Percentiles rank a stretch among this genome's conserved stretches.
These are phyloP conservation scores for Mycosphaerella sp. DNA, from an alignment of 2,329 filamentous ascomycete species.

Conservation along the genomic window DNA sequence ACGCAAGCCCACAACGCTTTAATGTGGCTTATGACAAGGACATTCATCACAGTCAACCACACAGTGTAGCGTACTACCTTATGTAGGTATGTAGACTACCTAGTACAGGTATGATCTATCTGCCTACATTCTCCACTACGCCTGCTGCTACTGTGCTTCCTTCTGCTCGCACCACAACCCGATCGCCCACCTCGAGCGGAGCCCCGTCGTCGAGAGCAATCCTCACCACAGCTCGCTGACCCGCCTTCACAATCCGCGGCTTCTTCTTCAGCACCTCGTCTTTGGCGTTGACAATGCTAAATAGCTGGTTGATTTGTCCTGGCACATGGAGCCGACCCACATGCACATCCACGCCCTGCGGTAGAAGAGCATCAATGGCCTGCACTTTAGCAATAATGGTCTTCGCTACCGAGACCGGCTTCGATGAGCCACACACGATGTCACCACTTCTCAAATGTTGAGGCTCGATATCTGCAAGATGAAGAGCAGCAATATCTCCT, in stretches of 20 bases:
- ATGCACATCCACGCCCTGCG: conserved; percentile 84
- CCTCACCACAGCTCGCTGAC: conserved; percentile 71
- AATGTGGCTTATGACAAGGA: background rate
- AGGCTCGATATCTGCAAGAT: conserved; percentile 72
- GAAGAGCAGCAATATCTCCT: conserved; percentile 80
- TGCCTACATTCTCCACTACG: conserved; percentile 50
- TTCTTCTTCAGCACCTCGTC: conserved; percentile 74
- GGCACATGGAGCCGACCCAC: conserved; percentile 73
- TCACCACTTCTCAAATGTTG: conserved; percentile 73
- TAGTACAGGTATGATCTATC: background rate
- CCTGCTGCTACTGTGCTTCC: conserved; percentile 86
- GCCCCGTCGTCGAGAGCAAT: conserved; percentile 56
- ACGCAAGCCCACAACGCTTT: background rate
- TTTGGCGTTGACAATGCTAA: conserved; percentile 66
- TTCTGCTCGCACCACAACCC: conserved; percentile 71
- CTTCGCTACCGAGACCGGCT: conserved; percentile 64
- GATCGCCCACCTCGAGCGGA: conserved; percentile 71
- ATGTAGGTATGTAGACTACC: too few relatives aligned
- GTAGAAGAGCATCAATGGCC: conserved; percentile 82
- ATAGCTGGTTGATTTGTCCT: conserved; percentile 64
- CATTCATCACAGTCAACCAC: background rate
- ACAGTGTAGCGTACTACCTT: background rate
- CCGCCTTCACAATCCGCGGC: conserved; percentile 70
- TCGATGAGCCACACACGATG: conserved; percentile 61
- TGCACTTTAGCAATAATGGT: conserved; percentile 76